Evolutionary conservation across 1,139 yeast species (phyloP), one percentile per base, ranked within the genome.

Genomic region (Wickerhamiella infanticola): DNA sequence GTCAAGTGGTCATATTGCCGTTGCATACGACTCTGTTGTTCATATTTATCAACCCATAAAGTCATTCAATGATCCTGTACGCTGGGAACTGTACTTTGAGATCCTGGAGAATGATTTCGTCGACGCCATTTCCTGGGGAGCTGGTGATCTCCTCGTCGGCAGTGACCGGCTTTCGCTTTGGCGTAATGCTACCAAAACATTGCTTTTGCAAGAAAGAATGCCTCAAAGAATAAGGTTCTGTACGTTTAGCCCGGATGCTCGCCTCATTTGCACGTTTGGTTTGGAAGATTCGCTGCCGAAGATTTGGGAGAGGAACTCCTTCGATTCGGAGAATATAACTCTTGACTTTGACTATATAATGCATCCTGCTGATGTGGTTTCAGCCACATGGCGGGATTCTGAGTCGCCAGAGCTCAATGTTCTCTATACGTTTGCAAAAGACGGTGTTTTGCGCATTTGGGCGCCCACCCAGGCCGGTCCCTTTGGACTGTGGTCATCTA

Each of bases 271-370:
- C 3, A 72, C 81, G 44, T 70, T 75, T 42, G 53, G 58, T 13
- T 65, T 64, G 41, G 74, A 72, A 57, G 95, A 84, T 58, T 67
- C 72, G 43, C 65, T 80, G 11, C 77, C 83, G 35, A 84, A 83
- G 58, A 70, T 86, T 3, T 88, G 95, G 95, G 71, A 79, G 44
- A 67, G 96, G 41, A 67, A 79, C 3, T 74, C 81, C 9, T 82
- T 79, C 55, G 90, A 83, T 9, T 68, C 70, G 38, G 80, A 75
- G 25, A 72, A 74, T 47, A 73, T 82, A 3, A 69, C 77, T 26
- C 86, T 85, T 60, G 94, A 82, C 55, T 66, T 85, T 52, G 65
- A 77, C 0, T 80, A 82, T 55, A 63, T 85, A 25, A 72, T 75
- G 11, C 94, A 83, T 56, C 77, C 80, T 0, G 59, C 71, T 1